These are phyloP conservation scores for Tetracentron sinense DNA, from an alignment of 164 flowering plant genomes.

Conservation along the genomic window DNA sequence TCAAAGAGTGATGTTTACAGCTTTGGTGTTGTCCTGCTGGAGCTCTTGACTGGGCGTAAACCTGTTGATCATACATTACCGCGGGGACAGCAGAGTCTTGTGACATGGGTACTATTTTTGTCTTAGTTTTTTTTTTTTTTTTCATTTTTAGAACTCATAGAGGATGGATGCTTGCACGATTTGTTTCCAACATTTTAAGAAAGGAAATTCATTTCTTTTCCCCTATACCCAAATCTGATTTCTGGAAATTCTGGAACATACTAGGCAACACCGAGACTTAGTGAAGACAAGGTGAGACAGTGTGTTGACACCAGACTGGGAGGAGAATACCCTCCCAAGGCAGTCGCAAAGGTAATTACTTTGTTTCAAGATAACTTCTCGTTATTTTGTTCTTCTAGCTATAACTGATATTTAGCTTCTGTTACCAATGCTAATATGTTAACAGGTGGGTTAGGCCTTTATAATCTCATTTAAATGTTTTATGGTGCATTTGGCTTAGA, in stretches of 20 bases:
- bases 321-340: slow-evolving; percentile 80
- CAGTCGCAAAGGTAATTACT: slow-evolving; percentile 74
- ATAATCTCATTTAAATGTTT: no score
- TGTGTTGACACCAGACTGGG: slow-evolving; percentile 76
- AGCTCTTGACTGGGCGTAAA: slow-evolving; percentile 85
- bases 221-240: no score
- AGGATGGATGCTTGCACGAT: no score
- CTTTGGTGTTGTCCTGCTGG: slow-evolving; percentile 85
- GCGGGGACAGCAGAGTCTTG: slow-evolving; percentile 90
- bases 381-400: background rate
- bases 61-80: slow-evolving; percentile 92
- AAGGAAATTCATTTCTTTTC: no score
- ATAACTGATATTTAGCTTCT: no score
- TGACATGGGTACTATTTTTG: slow-evolving; percentile 62
- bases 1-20: slow-evolving; percentile 91
- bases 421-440: background rate
- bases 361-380: background rate
- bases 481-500: no score
- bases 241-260: slow-evolving; percentile 14
- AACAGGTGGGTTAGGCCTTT: background rate
- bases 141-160: no score
- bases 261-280: slow-evolving; percentile 84
- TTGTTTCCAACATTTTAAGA: no score
- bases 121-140: slow-evolving; percentile 2
- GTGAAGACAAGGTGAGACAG: slow-evolving; percentile 88